Base-by-base conservation (phyloP, 331 rosid species). In the Prunus yedoensis region DNA sequence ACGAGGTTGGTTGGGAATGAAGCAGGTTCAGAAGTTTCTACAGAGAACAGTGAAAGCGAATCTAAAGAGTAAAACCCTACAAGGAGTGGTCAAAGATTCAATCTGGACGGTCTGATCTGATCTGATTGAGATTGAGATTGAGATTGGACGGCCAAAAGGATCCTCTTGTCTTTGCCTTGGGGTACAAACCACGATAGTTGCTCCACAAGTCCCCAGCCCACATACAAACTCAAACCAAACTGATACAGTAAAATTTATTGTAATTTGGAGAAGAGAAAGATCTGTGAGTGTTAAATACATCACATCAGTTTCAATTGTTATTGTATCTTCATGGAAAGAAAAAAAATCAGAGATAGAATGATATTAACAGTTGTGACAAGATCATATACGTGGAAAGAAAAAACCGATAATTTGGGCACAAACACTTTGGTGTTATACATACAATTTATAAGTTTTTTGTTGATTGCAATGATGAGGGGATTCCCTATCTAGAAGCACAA, bases 61-160 rank as follows among this genome's bases (percentile, higher is more conserved):
- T 74, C 80, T 25, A 50, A 32, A 52, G 27, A 11, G 47, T 0
- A 73, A 53, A 70, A 65, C 49, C 58, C 15, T 46, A 28, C 54
- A 45, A 21, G 62, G 25, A 27, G 45, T 16, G 70, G 86, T 86
- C 84, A 86, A 86, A 82, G 86, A 82, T 76, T 45, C 77, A 70
- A 41, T 73, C 73, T 10, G 70, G 79, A 77, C 77, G 45, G 77
- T 60, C 18, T 28, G 83, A 77, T 73, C 60, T 38, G 43, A 38
- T 38, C 43, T 38, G 43, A 38, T 38, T 38, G 64, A 66, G 83
- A 81, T 84, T 35, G 2, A 5, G 41, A 35, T 35, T 35, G 35
- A 66, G 83, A 81, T 84, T 77, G 78, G 83, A 84, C 70, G 66
- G 75, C 77, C 46, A 65, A 15, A 72, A 4, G 21, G 54, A 70